Conservation (phyloP, 1,284 basidiomycete genomes). For the Moesziomyces sp. region DNA sequence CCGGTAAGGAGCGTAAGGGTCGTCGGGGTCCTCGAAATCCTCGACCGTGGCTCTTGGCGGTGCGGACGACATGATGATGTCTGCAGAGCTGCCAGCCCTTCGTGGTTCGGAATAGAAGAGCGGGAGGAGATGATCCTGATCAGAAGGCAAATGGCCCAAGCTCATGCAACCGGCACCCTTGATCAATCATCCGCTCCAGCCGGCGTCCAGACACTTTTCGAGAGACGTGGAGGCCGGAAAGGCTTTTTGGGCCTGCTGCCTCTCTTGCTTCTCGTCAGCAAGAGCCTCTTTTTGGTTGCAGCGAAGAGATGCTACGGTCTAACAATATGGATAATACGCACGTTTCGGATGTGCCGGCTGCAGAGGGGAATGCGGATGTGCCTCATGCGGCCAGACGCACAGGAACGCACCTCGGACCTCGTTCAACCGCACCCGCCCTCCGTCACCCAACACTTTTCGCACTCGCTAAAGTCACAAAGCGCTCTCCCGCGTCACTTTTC, state of each 20-base stretch:
- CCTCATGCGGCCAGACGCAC: background rate
- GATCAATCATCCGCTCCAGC: background rate
- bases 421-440: background rate
- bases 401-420: background rate
- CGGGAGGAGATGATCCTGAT: too few species aligned
- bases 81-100: background rate
- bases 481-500: background rate
- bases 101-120: too few species aligned
- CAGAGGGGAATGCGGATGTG: background rate
- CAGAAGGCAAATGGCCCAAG: too few species aligned
- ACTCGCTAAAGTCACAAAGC: background rate
- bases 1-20: constrained; percentile 43
- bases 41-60: constrained; percentile 34
- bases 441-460: background rate
- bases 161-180: background rate
- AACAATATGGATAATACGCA: background rate
- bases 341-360: background rate
- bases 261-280: background rate
- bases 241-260: too few species aligned
- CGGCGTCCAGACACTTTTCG: background rate
- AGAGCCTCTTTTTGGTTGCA: background rate
- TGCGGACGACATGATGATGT: background rate
- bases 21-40: constrained; percentile 36
- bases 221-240: background rate
- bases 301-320: background rate